Conservation (phyloP, 768 basidiomycete species). For the Cantharellus anzutake region DNA sequence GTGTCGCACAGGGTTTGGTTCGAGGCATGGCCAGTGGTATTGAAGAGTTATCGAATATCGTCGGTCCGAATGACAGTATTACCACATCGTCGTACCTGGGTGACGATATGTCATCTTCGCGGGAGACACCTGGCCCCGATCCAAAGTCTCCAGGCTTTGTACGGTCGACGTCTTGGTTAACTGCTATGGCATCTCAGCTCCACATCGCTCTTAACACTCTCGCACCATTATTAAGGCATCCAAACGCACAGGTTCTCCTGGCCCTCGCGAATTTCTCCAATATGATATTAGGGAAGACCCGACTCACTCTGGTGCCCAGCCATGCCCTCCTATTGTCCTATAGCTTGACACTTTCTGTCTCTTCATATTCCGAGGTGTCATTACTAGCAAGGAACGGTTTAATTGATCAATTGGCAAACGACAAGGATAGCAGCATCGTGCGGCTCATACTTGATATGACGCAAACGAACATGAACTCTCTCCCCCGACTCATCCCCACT, state of each 20-base stretch:
- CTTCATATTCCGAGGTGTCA: conserved; percentile 34
- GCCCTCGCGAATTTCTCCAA: conserved; percentile 39
- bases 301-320: conserved; percentile 44
- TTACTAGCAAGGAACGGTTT: conserved; percentile 29
- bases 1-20: conserved; percentile 39
- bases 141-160: conserved; percentile 18
- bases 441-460: conserved; percentile 45
- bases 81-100: background rate
- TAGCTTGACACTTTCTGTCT: conserved; percentile 52
- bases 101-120: background rate
- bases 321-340: conserved; percentile 51
- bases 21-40: conserved; percentile 19
- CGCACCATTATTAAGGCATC: conserved; percentile 50
- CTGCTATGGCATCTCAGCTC: conserved; percentile 63
- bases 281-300: conserved; percentile 32
- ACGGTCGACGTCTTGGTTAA: conserved; percentile 61
- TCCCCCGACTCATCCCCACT: conserved; percentile 53
- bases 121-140: background rate
- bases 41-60: background rate
- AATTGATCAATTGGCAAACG: conserved; percentile 22
- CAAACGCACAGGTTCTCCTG: conserved; percentile 41
- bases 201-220: conserved; percentile 66
- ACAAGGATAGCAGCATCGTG: conserved; percentile 25
- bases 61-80: background rate
- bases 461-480: conserved; percentile 38